Base-by-base conservation (phyloP, 495 filamentous ascomycete species). In the Zalerion maritima region DNA sequence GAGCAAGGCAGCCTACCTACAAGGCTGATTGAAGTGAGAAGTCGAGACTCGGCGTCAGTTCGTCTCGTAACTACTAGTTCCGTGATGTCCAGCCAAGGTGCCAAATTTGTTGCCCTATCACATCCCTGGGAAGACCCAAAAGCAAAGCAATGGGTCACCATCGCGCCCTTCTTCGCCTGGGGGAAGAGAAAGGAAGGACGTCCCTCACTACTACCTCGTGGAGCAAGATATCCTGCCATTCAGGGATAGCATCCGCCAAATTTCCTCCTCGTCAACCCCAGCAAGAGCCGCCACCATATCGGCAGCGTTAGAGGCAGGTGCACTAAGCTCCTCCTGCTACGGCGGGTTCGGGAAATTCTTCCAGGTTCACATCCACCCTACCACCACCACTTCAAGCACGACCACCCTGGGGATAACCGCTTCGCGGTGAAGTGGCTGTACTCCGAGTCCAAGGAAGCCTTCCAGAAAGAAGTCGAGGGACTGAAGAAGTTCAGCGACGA, bases 401-500 rank as follows among this genome's bases (percentile, higher is more conserved):
- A 18, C 9, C 16, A 5, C 12, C n/a, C 15, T 5, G 9, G 8
- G 3, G 18, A 23, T 5, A 24, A 12, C 4, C 30, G 21, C 17
- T 38, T 38, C 34, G 35, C 35, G 19, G 14, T 38, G 9, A 38
- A 38, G 15, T 22, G 3, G 8, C 24, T 38, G 8, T 13, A 38
- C 23, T 21, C 29, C 6, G 9, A 33, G 4, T 11, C 20, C 7
- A 2, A 1, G 5, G 24, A 38, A 3, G 29, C 18, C 4, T 43
- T 32, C 19, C 14, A 26, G 4, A 30, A 27, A 18, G 45, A 46
- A 24, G 34, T 47, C 5, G 29, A 45, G 15, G 38, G 43, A 18
- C 35, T 48, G 6, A 31, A 37, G 24, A 40, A 32, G 21, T 46
- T 46, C 24, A 48, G 45, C 13, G 30, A 34, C n/a, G 19, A 26